Evolutionary conservation across 164 flowering plant genomes (phyloP).

Genomic region (Berberis vulgaris): DNA sequence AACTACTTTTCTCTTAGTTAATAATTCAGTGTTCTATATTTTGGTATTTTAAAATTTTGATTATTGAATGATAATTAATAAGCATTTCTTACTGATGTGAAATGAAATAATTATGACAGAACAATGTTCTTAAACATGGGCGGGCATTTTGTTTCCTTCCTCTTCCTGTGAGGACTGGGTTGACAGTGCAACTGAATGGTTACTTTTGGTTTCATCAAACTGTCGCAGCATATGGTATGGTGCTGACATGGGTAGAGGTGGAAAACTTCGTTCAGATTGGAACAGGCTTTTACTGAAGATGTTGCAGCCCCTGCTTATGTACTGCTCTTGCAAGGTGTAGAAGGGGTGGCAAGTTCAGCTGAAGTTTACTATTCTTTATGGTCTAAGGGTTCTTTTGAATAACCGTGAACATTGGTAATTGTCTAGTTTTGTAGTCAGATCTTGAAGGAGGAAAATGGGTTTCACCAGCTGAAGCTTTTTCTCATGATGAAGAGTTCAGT

Average conservation of each 20-base stretch:
- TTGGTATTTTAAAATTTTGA: no score
- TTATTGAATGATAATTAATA: background rate
- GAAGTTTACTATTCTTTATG: slow-evolving; percentile 59
- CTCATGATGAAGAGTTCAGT: slow-evolving; percentile 60
- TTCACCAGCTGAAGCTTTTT: slow-evolving; percentile 61
- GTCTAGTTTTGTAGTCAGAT: slow-evolving; percentile 59
- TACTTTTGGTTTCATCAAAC: slow-evolving; percentile 91
- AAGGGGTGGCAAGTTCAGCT: slow-evolving; percentile 43
- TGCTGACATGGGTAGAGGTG: slow-evolving; percentile 96
- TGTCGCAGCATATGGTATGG: slow-evolving; percentile 99
- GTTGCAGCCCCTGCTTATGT: slow-evolving; percentile 60
- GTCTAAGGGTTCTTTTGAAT: slow-evolving; percentile 87
- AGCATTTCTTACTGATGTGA: background rate
- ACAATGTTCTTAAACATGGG: slow-evolving; percentile 51
- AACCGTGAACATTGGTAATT: slow-evolving; percentile 63
- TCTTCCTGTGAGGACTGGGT: slow-evolving; percentile 81
- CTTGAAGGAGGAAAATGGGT: slow-evolving; percentile 85
- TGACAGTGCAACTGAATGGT: slow-evolving; percentile 85
- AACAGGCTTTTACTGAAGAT: slow-evolving; percentile 89
- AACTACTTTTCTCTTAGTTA: no score
- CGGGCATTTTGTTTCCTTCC: slow-evolving; percentile 96
- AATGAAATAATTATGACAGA: slow-evolving; percentile 36
- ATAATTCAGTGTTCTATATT: no score
- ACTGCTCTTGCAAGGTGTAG: slow-evolving; percentile 52
- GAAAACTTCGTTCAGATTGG: slow-evolving; percentile 92